Evolutionary conservation across 73 alveolate species (phyloP).

Genomic region (Durusdinium trenchii): DNA sequence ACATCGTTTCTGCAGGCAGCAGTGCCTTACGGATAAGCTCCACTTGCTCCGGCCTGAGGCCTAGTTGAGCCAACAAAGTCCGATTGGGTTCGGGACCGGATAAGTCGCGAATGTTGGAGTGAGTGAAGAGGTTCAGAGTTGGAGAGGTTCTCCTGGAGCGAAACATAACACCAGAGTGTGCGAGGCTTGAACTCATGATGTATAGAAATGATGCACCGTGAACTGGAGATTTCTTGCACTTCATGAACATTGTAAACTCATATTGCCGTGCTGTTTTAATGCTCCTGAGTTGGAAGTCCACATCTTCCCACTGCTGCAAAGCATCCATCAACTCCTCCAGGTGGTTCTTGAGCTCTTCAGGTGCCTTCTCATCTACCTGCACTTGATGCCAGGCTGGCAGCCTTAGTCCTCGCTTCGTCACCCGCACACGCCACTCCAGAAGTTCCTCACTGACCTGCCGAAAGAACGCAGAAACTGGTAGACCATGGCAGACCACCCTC

Average conservation of each 20-base stretch:
- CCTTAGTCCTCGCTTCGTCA: conserved; percentile 1
- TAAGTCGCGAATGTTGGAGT: conserved; percentile 26
- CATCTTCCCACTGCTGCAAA: conserved; percentile 35
- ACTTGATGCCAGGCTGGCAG: not conserved
- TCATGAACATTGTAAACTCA: not conserved
- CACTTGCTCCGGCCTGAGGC: not conserved
- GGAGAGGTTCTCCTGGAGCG: not conserved
- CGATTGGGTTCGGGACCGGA: not conserved
- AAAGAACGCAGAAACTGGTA: not conserved
- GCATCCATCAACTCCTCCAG: not conserved
- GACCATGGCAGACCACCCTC: not conserved
- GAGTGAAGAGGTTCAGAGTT: conserved; percentile 46
- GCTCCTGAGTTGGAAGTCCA: not conserved
- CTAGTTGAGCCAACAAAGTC: not conserved
- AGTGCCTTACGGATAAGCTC: not conserved
- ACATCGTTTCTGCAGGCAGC: not conserved
- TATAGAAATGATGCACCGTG: no score
- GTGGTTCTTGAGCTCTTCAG: not conserved
- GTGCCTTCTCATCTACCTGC: not conserved
- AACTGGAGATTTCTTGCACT: not conserved
- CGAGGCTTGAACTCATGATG: no score
- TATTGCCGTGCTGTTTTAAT: not conserved
- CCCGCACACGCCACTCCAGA: not conserved
- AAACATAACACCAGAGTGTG: not conserved
- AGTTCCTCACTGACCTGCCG: conserved; percentile 56